phyloP scores from a whole-genome alignment of 306 rosid species.

The Glycine soja region DNA sequence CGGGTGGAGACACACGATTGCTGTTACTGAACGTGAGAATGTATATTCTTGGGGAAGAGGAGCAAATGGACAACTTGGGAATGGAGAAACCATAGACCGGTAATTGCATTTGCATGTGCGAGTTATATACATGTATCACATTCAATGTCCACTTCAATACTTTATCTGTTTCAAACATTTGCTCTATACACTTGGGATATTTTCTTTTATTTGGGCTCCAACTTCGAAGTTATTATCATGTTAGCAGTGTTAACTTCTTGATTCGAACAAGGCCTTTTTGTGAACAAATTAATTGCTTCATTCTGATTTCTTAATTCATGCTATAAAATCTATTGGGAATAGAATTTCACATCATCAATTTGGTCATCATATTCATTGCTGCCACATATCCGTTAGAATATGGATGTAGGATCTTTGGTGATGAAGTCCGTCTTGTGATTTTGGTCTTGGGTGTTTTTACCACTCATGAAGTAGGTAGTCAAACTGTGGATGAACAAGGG shows the following conservation, averaged over 20 bases:
- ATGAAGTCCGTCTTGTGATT: not conserved
- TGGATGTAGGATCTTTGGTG: not conserved
- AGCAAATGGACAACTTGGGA: conserved; percentile 97
- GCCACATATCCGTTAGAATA: not conserved
- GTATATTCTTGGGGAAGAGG: conserved; percentile 99
- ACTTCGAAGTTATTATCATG: not conserved
- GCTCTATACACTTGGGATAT: not conserved
- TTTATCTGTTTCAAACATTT: conserved; percentile 28
- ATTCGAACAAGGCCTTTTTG: not conserved
- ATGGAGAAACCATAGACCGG: conserved; percentile 81
- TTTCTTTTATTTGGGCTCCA: not conserved
- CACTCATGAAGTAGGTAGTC: not conserved
- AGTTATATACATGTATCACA: not conserved
- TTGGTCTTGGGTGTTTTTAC: not conserved
- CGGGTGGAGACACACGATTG: conserved; percentile 94
- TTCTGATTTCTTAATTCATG: not conserved
- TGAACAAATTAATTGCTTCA: not conserved
- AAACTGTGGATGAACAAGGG: not conserved
- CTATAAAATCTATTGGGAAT: too few species aligned
- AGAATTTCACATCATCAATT: not conserved
- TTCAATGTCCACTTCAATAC: not conserved
- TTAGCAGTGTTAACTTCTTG: not conserved
- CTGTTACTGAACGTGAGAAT: conserved; percentile 73
- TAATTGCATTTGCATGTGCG: conserved; percentile 44
- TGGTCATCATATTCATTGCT: not conserved